Percentiles rank a stretch among this genome's conserved stretches.
Evolutionary conservation across 2,329 filamentous ascomycete genomes (phyloP).

Genomic region (Penicillium olsonii): DNA sequence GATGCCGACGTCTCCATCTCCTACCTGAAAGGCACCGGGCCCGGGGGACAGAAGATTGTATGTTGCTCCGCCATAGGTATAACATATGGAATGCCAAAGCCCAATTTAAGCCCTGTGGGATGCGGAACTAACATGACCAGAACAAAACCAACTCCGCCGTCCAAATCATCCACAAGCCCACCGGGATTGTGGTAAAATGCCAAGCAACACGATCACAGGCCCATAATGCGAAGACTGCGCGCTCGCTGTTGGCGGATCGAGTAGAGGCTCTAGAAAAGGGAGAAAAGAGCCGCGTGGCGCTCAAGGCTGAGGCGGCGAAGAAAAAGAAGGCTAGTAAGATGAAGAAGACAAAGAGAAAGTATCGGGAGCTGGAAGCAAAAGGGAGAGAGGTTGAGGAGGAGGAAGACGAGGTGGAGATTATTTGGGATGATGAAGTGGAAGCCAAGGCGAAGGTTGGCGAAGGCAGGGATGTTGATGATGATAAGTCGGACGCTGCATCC

Average conservation of each 20-base stretch:
- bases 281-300: conserved; percentile 70
- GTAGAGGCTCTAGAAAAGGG: conserved; percentile 77
- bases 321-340: conserved; percentile 47
- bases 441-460: background rate
- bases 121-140: conserved; percentile 35
- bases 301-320: conserved; percentile 84
- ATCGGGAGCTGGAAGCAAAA: conserved; percentile 38
- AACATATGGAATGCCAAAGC: background rate
- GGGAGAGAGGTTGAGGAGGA: conserved; percentile 20
- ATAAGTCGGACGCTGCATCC: background rate
- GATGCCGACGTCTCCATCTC: conserved; percentile 79
- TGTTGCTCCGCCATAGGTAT: too few relatives aligned
- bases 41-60: conserved; percentile 94
- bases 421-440: conserved; percentile 15
- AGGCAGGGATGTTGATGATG: background rate
- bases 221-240: conserved; percentile 85
- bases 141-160: conserved; percentile 98
- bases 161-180: conserved; percentile 85
- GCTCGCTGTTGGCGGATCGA: conserved; percentile 72
- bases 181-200: conserved; percentile 89
- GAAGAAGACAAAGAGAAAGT: conserved; percentile 49
- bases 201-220: conserved; percentile 85
- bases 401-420: conserved; percentile 8
- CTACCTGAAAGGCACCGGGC: conserved; percentile 88
- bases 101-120: too few relatives aligned